Evolutionary conservation across 345 rosid genomes (phyloP), one percentile per base, ranked within the genome.

Genomic region (Acer saccharum): DNA sequence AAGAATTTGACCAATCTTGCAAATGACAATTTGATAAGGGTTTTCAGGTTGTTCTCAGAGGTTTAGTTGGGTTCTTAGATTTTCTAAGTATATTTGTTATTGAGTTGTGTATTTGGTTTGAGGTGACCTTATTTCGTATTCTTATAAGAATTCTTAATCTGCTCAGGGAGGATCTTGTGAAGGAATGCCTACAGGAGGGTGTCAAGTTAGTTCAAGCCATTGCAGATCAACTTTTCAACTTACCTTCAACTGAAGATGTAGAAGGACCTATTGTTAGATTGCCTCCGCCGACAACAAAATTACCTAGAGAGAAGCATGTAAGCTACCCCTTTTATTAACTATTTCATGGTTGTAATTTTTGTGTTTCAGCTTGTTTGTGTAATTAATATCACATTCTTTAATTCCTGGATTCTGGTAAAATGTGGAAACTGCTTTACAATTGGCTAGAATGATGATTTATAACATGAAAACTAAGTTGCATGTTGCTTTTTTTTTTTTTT

Each of bases 251-350:
- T 73, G 97, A 92, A 79, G 91, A 88, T 83, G 65, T 76, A 41
- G 95, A 90, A 79, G 98, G 97, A 48, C 98, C 98, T 25, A 78
- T 96, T 76, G 93, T 91, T 62, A 87, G 78, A 81, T 85, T 96
- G 87, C 98, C 97, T 74, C 87, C 86, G 1, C 95, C 97, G 10
- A 83, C 88, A 52, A 89, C 91, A 8, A 92, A 80, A 82, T 85
- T 95, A 73, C 98, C 99, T 2, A 88, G 98, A 83, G 94, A 88
- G 82, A 95, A 95, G 88, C 97, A 60, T 60, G 64, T 60, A 60
- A 60, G 64, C 64, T n/a, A 17, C 7, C 71, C 58, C 44, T 7
- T 52, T 55, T 52, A 8, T 50, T 48, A 5, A 8, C 13, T 52
- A 12, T 65, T 29, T 74, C 2, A 0, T 9, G 29, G 11, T 64